Percentiles rank a stretch among this genome's conserved stretches.
These are phyloP conservation scores for Cajanus cajan DNA, from an alignment of 306 rosid species.

Conservation along the genomic window DNA sequence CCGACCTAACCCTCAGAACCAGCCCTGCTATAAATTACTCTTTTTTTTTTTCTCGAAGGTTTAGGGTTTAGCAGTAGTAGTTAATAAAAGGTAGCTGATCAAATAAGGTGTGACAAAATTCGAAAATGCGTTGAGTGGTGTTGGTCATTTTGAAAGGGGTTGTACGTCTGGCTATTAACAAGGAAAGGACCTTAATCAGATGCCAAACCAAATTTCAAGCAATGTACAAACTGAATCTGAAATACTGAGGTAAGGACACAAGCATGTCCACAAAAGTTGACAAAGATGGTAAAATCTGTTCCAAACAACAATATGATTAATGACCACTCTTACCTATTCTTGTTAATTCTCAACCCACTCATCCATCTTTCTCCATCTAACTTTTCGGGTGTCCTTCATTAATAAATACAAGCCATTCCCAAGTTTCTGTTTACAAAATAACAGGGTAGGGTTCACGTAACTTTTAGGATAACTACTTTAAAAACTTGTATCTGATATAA, in stretches of 20 bases:
- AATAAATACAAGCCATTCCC: background rate
- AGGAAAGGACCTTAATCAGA: background rate
- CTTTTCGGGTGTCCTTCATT: background rate
- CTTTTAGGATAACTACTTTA: too few relatives aligned
- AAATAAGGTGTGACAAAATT: background rate
- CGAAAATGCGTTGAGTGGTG: background rate
- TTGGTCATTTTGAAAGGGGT: background rate
- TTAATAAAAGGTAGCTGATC: background rate
- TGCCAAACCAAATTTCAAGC: background rate
- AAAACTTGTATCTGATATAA: too few relatives aligned
- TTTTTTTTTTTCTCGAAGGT: too few relatives aligned
- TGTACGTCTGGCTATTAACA: background rate
- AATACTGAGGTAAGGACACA: conserved; percentile 19
- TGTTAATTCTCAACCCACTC: background rate
- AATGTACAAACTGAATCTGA: conserved; percentile 9
- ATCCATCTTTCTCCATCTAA: background rate
- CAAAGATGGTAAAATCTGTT: background rate
- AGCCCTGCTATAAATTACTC: too few relatives aligned
- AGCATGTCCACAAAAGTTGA: conserved; percentile 2
- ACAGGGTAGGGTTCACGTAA: background rate
- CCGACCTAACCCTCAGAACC: too few relatives aligned
- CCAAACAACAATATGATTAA: background rate
- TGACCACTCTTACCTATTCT: background rate
- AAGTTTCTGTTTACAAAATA: background rate
- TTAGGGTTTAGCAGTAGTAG: too few relatives aligned